Evolutionary conservation across 2,329 filamentous ascomycete genomes (phyloP).

Genomic region (Penicillium sp.): DNA sequence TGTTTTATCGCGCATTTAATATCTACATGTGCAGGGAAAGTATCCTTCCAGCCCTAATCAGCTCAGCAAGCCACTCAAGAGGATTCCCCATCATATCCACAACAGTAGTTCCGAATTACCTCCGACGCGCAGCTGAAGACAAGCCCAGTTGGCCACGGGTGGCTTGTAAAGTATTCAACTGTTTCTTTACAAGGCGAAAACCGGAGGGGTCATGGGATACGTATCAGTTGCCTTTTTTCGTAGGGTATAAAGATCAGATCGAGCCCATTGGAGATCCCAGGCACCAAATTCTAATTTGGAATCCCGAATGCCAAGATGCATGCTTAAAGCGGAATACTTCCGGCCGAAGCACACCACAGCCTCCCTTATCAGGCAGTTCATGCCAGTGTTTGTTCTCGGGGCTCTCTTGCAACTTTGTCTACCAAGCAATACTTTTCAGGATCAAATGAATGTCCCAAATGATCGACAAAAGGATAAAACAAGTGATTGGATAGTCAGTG

Average conservation of each 20-base stretch:
- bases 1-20: neutral
- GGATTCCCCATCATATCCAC: neutral
- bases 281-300: neutral
- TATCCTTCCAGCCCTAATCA: neutral
- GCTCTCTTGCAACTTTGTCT: neutral
- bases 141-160: neutral
- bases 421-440: neutral
- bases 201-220: neutral
- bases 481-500: slow-evolving; percentile 11
- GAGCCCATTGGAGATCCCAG: neutral
- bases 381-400: neutral
- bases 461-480: slow-evolving; percentile 11
- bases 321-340: neutral
- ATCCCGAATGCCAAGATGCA: neutral
- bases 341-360: neutral
- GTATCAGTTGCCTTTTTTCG: neutral
- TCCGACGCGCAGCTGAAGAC: neutral
- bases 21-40: neutral
- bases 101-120: neutral
- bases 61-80: neutral
- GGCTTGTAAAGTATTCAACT: neutral
- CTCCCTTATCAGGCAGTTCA: neutral
- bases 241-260: neutral
- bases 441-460: neutral
- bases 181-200: neutral